These are phyloP conservation scores for Flaveria bidentis DNA, from an alignment of 129 eudicot species.

Conservation along the genomic window DNA sequence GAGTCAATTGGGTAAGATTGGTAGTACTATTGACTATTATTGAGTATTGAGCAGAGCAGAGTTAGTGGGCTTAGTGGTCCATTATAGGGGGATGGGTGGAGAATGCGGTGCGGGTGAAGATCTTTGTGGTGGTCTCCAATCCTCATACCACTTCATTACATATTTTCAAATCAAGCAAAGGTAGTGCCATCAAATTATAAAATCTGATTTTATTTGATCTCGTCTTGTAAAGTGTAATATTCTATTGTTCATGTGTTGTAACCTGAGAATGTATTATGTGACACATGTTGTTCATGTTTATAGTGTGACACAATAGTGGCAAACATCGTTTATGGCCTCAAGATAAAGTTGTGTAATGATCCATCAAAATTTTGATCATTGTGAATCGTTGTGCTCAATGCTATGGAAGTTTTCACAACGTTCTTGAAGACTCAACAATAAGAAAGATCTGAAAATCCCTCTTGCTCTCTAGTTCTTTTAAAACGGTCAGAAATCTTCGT, in stretches of 20 bases:
- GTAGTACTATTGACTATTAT: conserved; percentile 2
- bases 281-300: background rate
- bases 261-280: background rate
- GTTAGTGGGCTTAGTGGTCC: conserved; percentile 24
- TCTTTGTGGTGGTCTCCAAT: conserved; percentile 1
- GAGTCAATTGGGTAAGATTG: conserved; percentile 1
- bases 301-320: background rate
- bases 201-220: background rate
- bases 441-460: background rate
- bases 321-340: background rate
- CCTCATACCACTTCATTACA: conserved; percentile 25
- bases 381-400: background rate
- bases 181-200: conserved; percentile 4
- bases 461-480: background rate
- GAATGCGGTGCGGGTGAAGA: background rate
- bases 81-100: background rate
- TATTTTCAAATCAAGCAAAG: conserved; percentile 18
- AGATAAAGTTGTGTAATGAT: background rate
- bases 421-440: background rate
- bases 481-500: too few relatives aligned
- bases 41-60: conserved; percentile 9
- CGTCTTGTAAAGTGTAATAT: background rate
- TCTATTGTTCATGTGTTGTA: background rate
- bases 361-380: background rate
- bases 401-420: background rate